Evolutionary conservation across 441 rosid species (phyloP), one percentile per base, ranked within the genome.

Genomic region (Erysimum pusillum): DNA sequence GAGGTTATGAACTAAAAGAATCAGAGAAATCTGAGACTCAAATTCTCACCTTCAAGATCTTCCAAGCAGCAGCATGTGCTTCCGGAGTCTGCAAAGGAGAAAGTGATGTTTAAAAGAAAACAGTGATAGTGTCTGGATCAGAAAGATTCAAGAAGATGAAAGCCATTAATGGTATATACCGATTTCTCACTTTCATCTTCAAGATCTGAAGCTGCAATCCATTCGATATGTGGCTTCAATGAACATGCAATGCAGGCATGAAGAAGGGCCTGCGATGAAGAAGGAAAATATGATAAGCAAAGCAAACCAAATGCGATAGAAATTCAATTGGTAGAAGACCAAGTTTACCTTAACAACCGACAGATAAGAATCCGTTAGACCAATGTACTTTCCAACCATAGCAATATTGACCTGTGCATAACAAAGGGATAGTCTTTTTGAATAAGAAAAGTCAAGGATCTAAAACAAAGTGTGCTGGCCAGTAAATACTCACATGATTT

Each of bases 191-290:
- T 87, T 62, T 90, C 91, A 38, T 87, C 91, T 85, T 90, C 94
- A 73, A 90, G 90, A 79, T 90, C 94, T 76, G 93, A 89, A 83
- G 93, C 93, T 79, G 91, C 93, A 81, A 89, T 87, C 93, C 91
- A 89, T 58, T 85, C 89, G 57, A 87, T 85, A 9, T 84, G 69
- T 67, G 94, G 94, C 82, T 88, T 87, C 79, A 82, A 69, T 80
- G 92, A 90, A 81, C 92, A 90, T 28, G 91, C 91, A 82, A 90
- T 85, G 82, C 92, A 90, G 15, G 94, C 91, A 85, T 90, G 94
- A 63, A 90, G 80, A 81, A 89, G 91, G 71, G 94, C 92, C 94
- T 90, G 82, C 71, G 48, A 62, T 71, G 46, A 9, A 76, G 75
- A 62, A 76, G 62, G 58, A 67, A 67, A 51, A 63, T 51, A 74